phyloP scores from a whole-genome alignment of 768 basidiomycete species.

The Chalciporus piperatus region DNA sequence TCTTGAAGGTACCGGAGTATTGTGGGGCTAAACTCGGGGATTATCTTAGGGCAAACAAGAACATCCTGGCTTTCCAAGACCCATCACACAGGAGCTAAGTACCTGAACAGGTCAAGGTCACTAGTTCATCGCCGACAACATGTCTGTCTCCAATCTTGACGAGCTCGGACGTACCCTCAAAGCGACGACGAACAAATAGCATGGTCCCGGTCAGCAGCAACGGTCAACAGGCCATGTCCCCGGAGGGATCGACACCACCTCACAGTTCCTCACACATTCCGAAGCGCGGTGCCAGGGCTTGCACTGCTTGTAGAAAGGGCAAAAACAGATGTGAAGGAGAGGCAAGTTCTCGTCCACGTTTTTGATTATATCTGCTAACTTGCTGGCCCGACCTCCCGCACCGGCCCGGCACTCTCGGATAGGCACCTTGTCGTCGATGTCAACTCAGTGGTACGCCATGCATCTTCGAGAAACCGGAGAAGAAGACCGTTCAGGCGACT shows the following conservation, averaged over 20 bases:
- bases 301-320: conserved; percentile 85
- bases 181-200: conserved; percentile 54
- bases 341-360: conserved; percentile 46
- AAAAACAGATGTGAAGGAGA: conserved; percentile 95
- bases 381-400: conserved; percentile 66
- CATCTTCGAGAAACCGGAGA: conserved; percentile 89
- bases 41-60: conserved; percentile 72
- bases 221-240: conserved; percentile 13
- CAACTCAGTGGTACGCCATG: conserved; percentile 77
- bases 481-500: conserved; percentile 64
- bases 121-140: too few relatives aligned
- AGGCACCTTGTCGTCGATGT: conserved; percentile 91
- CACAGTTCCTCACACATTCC: conserved; percentile 78
- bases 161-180: conserved; percentile 50
- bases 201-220: conserved; percentile 12
- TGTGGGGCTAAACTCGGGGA: background rate
- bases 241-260: conserved; percentile 35
- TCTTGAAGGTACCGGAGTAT: conserved; percentile 69
- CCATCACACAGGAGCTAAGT: conserved; percentile 89
- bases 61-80: conserved; percentile 85
- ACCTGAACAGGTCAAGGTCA: too few relatives aligned
- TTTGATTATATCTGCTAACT: conserved; percentile 40
- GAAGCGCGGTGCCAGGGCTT: conserved; percentile 86
- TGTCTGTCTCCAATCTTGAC: conserved; percentile 65
- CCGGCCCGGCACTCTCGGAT: conserved; percentile 63